A percentile compares a stretch with the other conserved stretches of the same genome.
Conservation (phyloP, 805 yeast genomes). For the Ascoidea asiatica region DNA sequence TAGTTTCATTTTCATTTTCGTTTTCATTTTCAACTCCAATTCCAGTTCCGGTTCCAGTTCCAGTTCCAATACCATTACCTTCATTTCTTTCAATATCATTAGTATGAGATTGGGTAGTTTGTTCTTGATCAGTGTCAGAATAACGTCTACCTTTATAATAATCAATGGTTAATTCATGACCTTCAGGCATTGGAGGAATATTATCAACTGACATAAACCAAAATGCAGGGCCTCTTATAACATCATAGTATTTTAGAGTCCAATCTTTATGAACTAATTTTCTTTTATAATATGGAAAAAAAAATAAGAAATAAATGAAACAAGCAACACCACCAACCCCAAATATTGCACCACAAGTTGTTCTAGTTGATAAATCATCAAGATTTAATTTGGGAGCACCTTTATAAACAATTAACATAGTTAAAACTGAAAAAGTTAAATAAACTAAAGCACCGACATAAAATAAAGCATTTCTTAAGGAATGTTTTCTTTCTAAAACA, state of each 20-base stretch:
- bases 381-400: constrained; percentile 61
- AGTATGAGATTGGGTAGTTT: constrained; percentile 8
- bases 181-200: constrained; percentile 58
- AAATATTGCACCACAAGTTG: constrained; percentile 44
- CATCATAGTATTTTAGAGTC: constrained; percentile 46
- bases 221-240: constrained; percentile 40
- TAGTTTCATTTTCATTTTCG: constrained; percentile 5
- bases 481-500: constrained; percentile 47
- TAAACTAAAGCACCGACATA: constrained; percentile 51
- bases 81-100: constrained; percentile 14
- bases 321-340: constrained; percentile 53
- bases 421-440: constrained; percentile 43
- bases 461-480: constrained; percentile 39
- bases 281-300: constrained; percentile 51
- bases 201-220: constrained; percentile 40
- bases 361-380: constrained; percentile 34
- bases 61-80: constrained; percentile 12
- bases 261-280: constrained; percentile 49
- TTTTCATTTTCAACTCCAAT: constrained; percentile 9
- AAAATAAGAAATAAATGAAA: constrained; percentile 34
- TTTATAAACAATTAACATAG: constrained; percentile 72
- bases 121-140: constrained; percentile 10
- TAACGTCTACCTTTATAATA: constrained; percentile 50
- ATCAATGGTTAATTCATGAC: constrained; percentile 41
- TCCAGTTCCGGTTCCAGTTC: constrained; percentile 8